Conservation (phyloP, 257 asterid genomes). For the Solanum piurae region DNA sequence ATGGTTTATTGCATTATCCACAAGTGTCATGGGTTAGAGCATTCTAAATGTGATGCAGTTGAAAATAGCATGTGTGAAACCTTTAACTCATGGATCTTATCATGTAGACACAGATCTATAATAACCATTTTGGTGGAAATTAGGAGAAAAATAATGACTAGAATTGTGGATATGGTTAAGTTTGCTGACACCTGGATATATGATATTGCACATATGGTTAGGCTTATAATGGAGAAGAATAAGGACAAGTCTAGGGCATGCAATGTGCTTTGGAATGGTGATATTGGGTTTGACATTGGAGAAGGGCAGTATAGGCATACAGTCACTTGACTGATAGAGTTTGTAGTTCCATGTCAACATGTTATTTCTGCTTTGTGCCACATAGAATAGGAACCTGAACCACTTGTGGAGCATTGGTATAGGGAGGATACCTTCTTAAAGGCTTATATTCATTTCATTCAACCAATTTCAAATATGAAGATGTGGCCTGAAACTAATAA, state of each 20-base stretch:
- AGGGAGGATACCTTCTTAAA: background rate
- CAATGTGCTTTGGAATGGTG: too few relatives aligned
- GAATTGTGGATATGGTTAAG: background rate
- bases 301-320: background rate
- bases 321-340: background rate
- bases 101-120: background rate
- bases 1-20: background rate
- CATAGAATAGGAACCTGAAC: background rate
- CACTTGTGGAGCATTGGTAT: background rate
- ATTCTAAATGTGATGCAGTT: too few relatives aligned
- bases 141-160: background rate
- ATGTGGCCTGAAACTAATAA: background rate
- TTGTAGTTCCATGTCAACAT: background rate
- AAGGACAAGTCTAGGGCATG: background rate
- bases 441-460: background rate
- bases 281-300: background rate
- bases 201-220: background rate
- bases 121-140: background rate
- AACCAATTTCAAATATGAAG: background rate
- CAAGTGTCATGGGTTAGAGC: background rate
- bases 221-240: background rate
- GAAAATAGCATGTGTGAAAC: background rate
- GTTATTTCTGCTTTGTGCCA: background rate
- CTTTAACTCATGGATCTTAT: background rate
- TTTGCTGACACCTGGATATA: background rate